Evolutionary conservation across 495 filamentous ascomycete species (phyloP).

Genomic region (Cairneyella variabilis): DNA sequence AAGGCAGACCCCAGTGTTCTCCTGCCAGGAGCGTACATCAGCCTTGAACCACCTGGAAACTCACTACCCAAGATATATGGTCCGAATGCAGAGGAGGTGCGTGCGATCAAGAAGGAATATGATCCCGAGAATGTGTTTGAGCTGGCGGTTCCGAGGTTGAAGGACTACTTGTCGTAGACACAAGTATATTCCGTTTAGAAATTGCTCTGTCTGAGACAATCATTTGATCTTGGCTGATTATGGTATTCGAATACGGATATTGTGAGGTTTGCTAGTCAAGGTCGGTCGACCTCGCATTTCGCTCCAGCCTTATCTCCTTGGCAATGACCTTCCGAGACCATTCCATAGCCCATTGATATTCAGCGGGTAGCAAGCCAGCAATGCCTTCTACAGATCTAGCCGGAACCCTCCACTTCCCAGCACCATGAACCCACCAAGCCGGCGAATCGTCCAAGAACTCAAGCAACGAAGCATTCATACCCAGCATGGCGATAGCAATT

Average conservation of each 20-base stretch:
- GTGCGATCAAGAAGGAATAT: slow-evolving; percentile 28
- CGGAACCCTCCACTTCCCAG: background rate
- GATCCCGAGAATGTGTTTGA: slow-evolving; percentile 34
- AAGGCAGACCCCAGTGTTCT: slow-evolving; percentile 18
- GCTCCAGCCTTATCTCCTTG: no score
- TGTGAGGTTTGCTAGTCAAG: no score
- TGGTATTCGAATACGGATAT: no score
- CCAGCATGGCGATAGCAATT: slow-evolving; percentile 9
- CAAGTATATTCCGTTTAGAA: background rate
- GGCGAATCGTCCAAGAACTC: background rate
- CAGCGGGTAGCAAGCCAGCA: slow-evolving; percentile 1
- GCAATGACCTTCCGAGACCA: slow-evolving; percentile 8
- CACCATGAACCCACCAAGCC: slow-evolving; percentile 17
- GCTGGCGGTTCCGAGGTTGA: slow-evolving; percentile 26
- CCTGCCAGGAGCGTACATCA: slow-evolving; percentile 31
- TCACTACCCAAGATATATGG: slow-evolving; percentile 27
- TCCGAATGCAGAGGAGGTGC: slow-evolving; percentile 13
- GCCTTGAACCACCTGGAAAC: slow-evolving; percentile 17
- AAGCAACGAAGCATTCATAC: background rate
- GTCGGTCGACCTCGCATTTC: no score
- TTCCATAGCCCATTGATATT: slow-evolving; percentile 10
- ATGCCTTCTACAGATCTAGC: slow-evolving; percentile 1
- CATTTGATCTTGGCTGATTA: no score
- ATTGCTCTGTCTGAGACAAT: no score
- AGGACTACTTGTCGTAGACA: slow-evolving; percentile 3